Evolutionary conservation across 208 protist genomes (phyloP).

Genomic region (Leishmania guyanensis): DNA sequence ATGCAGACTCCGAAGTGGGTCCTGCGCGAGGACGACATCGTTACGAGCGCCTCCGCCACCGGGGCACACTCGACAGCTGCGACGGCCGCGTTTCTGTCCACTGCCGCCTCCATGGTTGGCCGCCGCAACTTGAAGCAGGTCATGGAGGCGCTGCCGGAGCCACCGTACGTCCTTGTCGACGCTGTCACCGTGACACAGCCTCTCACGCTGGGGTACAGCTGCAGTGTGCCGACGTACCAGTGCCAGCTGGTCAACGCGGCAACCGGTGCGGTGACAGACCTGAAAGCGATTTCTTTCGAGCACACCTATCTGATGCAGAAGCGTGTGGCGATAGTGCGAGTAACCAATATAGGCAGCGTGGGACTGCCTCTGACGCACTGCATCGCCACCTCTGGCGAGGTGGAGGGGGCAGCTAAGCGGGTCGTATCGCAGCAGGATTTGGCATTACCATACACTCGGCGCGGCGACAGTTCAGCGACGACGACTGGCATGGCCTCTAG

Average conservation of each 20-base stretch:
- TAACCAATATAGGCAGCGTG: slow-evolving; percentile 90
- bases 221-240: slow-evolving; percentile 65
- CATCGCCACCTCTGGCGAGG: slow-evolving; percentile 1
- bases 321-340: slow-evolving; percentile 63
- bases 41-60: slow-evolving; percentile 11
- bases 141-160: slow-evolving; percentile 76
- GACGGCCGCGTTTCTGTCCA: slow-evolving; percentile 22
- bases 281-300: slow-evolving; percentile 72
- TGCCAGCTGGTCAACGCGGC: slow-evolving; percentile 27
- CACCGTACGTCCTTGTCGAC: slow-evolving; percentile 48
- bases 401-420: background rate
- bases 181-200: slow-evolving; percentile 44
- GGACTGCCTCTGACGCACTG: slow-evolving; percentile 69
- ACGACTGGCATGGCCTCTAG: no score
- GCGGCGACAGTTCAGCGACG: background rate
- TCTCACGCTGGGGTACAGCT: slow-evolving; percentile 69
- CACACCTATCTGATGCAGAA: slow-evolving; percentile 95
- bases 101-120: slow-evolving; percentile 29
- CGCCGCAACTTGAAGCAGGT: slow-evolving; percentile 76
- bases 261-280: background rate
- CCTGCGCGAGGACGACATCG: slow-evolving; percentile 39
- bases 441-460: background rate
- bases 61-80: slow-evolving; percentile 11
- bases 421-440: background rate
- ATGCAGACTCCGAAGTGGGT: slow-evolving; percentile 68